Base-by-base conservation (phyloP, 495 filamentous ascomycete species). In the Lepidopterella palustris region DNA sequence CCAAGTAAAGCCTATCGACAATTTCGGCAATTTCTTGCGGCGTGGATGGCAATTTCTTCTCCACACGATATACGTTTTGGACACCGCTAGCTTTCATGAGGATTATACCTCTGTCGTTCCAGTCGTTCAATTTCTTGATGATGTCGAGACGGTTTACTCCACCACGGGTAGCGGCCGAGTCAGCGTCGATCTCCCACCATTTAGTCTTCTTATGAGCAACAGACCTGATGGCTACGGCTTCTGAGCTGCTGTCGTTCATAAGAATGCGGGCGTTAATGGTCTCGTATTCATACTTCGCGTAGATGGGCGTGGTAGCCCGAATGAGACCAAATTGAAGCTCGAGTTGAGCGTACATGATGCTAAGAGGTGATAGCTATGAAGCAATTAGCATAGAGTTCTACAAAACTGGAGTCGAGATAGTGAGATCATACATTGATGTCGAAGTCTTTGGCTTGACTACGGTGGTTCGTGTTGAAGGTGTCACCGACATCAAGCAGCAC, bases 281-380 rank as follows among this genome's bases (percentile, higher is more conserved):
- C 27, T 68, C 71, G 62, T 78, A 86, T 51, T 71, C 70, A 58
- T 83, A 84, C 2, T 68, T 67, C 5, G 72, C 73, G 56, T 83
- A 84, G 56, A 80, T 78, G 5, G 81, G 77, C 0, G 81, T 83
- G 15, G 78, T 74, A 2, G 80, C 79, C 20, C 83, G 71, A 53
- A 86, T 66, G 3, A 82, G 66, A 1, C 70, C 70, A 58, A 82
- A 81, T 9, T 74, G 77, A 8, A 86, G 72, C 54, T 84, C 81
- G 4, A 84, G 71, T 25, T 77, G 76, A 18, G 80, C 73, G 35
- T 80, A 77, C 13, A 84, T 69, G 26, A 80, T 73, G 54, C 60
- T 65, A 0, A 82, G 67, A 0, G 77, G 64, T 28, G 59, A 74
- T 8, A 59, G 28, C 61, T 79, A 62, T 31, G 2, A 8, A 31